Evolutionary conservation across 805 yeast genomes (phyloP).

Genomic region (Lachancea mirantina): DNA sequence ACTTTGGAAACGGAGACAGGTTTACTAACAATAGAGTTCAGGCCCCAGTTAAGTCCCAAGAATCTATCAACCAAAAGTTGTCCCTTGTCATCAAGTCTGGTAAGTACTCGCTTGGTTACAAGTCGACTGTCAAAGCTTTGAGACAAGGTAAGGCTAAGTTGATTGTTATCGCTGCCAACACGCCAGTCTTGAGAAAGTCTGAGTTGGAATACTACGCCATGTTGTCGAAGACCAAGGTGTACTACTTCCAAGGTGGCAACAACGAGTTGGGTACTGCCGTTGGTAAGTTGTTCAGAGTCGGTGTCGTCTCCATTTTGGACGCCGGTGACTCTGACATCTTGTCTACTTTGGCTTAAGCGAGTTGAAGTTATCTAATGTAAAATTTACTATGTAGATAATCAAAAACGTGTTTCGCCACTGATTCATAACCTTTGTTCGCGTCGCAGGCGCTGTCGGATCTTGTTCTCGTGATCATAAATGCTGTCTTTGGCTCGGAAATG

Average conservation of each 20-base stretch:
- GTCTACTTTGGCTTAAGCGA: constrained; percentile 46
- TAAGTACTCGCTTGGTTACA: constrained; percentile 99
- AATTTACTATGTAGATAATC: too few species aligned
- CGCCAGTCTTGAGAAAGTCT: constrained; percentile 99
- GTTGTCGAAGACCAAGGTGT: constrained; percentile 92
- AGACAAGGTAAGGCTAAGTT: constrained; percentile 99
- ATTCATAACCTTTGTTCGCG: too few species aligned
- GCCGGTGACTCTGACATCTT: constrained; percentile 99
- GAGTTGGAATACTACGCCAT: constrained; percentile 99
- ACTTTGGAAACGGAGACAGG: background rate
- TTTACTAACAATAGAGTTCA: constrained; percentile 23
- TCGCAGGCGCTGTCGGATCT: too few species aligned
- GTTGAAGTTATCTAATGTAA: too few species aligned
- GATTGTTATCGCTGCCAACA: constrained; percentile 96
- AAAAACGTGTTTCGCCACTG: too few species aligned
- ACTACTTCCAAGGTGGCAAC: constrained; percentile 99
- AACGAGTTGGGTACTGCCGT: constrained; percentile 99
- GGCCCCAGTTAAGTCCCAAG: constrained; percentile 94
- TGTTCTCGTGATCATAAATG: too few species aligned
- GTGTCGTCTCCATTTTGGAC: constrained; percentile 90
- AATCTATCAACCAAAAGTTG: constrained; percentile 95
- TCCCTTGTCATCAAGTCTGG: constrained; percentile 98
- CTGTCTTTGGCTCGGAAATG: too few species aligned
- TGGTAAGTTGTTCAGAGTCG: constrained; percentile 99
- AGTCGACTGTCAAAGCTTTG: constrained; percentile 95